Evolutionary conservation across 371 early-diverging fungal genomes (phyloP), one percentile per base, ranked within the genome.

Genomic region (Mortierella sp.): DNA sequence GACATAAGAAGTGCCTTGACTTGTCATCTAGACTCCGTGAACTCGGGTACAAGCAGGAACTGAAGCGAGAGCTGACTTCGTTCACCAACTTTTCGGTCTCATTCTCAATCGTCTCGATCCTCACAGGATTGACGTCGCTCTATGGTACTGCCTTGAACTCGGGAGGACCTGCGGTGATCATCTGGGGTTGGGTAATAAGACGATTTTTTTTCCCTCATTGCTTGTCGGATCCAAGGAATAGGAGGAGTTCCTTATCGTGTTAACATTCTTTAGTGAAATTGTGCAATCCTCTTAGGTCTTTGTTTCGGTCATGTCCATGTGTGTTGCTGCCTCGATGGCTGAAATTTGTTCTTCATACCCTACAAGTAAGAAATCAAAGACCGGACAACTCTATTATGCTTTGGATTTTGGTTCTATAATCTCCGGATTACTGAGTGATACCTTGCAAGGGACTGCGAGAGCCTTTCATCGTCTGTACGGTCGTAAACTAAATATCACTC

Each of bases 341-440:
- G 88, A 88, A 75, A 86, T 84, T 55, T 82, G 84, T 50, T 85
- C 82, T 5, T 75, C 83, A 0, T 86, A 81, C 63, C 86, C 86
- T 17, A 72, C 56, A 68, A 83, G 64, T 73, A 67, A 67, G 68
- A 63, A 65, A 27, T 24, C 28, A 7, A 17, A 37, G 19, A 21
- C 19, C 12, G 30, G 27, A 23, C 42, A 66, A 69, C 62, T 39
- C 34, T 69, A 61, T 56, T 69, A 32, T 28, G 11, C n/a, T 50
- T 60, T 60, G 44, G 30, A 44, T 68, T 60, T 37, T 26, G 19
- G 7, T 44, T 31, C 42, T 17, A 34, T 15, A 37, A n/a, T n/a
- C n/a, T n/a, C n/a, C n/a, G n/a, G n/a, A n/a, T n/a, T n/a, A n/a
- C n/a, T n/a, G n/a, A n/a, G n/a, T n/a, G n/a, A n/a, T n/a, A n/a